Percentiles rank a stretch among this genome's conserved stretches.
Conservation (phyloP, 2,329 filamentous ascomycete genomes). For the Cercospora zeae-maydis region DNA sequence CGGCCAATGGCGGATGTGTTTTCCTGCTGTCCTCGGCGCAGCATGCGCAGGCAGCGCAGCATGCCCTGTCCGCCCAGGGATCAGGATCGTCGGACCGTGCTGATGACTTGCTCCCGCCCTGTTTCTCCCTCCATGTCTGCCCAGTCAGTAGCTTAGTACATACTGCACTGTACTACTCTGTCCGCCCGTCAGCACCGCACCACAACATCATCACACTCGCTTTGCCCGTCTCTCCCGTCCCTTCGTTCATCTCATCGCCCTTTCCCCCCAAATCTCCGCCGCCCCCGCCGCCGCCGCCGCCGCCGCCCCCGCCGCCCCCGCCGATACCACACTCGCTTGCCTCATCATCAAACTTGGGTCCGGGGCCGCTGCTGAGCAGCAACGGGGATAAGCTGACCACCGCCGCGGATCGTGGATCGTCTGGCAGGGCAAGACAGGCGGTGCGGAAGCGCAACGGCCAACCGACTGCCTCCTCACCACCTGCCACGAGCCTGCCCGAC, state of each 20-base stretch:
- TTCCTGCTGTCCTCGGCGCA: too few relatives aligned
- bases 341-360: neutral
- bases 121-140: too few relatives aligned
- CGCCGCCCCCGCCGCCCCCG: neutral
- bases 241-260: neutral
- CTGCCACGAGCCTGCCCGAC: neutral
- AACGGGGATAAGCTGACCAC: conserved; percentile 6
- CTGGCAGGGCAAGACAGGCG: conserved; percentile 8
- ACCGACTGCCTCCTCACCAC: neutral
- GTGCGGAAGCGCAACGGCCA: neutral
- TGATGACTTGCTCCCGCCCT: too few relatives aligned
- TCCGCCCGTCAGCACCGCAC: conserved; percentile 5
- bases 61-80: too few relatives aligned
- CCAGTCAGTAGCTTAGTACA: too few relatives aligned
- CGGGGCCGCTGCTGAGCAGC: conserved; percentile 1
- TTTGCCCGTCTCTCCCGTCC: conserved; percentile 8
- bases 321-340: neutral
- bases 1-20: too few relatives aligned
- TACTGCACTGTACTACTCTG: neutral
- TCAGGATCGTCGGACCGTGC: too few relatives aligned
- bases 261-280: neutral
- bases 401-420: conserved; percentile 8
- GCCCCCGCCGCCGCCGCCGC: neutral
- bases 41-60: too few relatives aligned
- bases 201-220: conserved; percentile 1